Conservation (phyloP, 2,329 filamentous ascomycete genomes). For the Pseudogymnoascus sp. region DNA sequence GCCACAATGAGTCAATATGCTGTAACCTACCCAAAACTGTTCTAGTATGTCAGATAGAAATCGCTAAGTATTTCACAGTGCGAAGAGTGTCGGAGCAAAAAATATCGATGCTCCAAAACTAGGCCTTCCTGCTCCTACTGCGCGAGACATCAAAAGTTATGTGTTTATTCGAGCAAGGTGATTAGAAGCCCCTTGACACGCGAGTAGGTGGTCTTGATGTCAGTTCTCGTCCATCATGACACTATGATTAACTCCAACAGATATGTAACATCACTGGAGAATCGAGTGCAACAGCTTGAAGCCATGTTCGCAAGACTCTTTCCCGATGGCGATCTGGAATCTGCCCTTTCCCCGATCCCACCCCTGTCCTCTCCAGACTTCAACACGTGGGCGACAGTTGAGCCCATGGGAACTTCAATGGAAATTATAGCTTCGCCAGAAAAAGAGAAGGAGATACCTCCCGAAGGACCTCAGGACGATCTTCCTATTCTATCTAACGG, state of each 20-base stretch:
- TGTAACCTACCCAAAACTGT: not conserved
- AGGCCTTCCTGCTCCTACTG: not conserved
- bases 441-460: not conserved
- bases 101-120: not conserved
- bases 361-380: not conserved
- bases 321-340: not conserved
- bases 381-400: not conserved
- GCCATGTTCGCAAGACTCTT: not conserved
- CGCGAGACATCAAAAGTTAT: not conserved
- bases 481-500: not conserved
- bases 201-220: not conserved
- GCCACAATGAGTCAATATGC: not conserved
- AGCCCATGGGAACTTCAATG: not conserved
- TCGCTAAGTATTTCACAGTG: not conserved
- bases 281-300: not conserved
- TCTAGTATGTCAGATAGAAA: not conserved
- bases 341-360: not conserved
- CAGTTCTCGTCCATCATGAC: not conserved
- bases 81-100: not conserved
- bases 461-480: not conserved
- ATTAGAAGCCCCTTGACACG: not conserved
- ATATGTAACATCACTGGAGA: not conserved
- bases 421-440: not conserved
- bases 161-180: not conserved
- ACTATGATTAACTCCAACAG: not conserved